Evolutionary conservation across 805 yeast genomes (phyloP).

Genomic region (Wickerhamiella australiensis): DNA sequence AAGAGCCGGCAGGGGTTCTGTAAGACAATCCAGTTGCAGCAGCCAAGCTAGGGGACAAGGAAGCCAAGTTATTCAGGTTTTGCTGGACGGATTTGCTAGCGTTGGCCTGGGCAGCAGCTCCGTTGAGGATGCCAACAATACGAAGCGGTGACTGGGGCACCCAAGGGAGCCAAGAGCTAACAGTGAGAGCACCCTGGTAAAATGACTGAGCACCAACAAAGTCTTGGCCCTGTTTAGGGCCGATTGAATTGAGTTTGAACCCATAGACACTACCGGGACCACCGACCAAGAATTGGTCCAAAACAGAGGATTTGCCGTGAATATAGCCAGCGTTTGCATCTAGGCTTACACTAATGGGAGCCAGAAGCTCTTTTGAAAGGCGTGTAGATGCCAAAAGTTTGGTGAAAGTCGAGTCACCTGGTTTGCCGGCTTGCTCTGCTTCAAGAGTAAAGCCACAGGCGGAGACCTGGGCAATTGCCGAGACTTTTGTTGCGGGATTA

Average conservation of each 20-base stretch:
- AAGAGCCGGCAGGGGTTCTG: slow-evolving; percentile 46
- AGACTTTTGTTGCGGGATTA: slow-evolving; percentile 42
- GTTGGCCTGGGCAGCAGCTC: slow-evolving; percentile 41
- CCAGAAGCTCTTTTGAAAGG: slow-evolving; percentile 17
- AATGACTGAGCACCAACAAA: slow-evolving; percentile 57
- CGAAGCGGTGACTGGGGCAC: slow-evolving; percentile 41
- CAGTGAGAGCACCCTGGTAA: slow-evolving; percentile 40
- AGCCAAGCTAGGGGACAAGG: slow-evolving; percentile 35
- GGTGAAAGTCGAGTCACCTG: slow-evolving; percentile 26
- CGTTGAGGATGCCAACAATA: slow-evolving; percentile 48
- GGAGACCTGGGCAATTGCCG: slow-evolving; percentile 28
- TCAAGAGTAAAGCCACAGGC: slow-evolving; percentile 27
- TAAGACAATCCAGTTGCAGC: slow-evolving; percentile 47
- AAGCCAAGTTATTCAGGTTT: slow-evolving; percentile 25
- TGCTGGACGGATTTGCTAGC: slow-evolving; percentile 19
- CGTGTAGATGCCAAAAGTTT: slow-evolving; percentile 19
- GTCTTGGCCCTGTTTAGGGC: slow-evolving; percentile 41
- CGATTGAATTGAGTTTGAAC: slow-evolving; percentile 51
- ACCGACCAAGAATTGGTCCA: slow-evolving; percentile 72
- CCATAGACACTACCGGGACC: slow-evolving; percentile 60
- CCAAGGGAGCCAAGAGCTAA: slow-evolving; percentile 51
- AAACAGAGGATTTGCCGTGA: slow-evolving; percentile 37
- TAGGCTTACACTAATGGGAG: slow-evolving; percentile 19
- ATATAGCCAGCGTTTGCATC: slow-evolving; percentile 19
- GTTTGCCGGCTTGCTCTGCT: slow-evolving; percentile 27